Evolutionary conservation across 345 rosid genomes (phyloP), one percentile per base, ranked within the genome.

Genomic region (Arabis alpina): DNA sequence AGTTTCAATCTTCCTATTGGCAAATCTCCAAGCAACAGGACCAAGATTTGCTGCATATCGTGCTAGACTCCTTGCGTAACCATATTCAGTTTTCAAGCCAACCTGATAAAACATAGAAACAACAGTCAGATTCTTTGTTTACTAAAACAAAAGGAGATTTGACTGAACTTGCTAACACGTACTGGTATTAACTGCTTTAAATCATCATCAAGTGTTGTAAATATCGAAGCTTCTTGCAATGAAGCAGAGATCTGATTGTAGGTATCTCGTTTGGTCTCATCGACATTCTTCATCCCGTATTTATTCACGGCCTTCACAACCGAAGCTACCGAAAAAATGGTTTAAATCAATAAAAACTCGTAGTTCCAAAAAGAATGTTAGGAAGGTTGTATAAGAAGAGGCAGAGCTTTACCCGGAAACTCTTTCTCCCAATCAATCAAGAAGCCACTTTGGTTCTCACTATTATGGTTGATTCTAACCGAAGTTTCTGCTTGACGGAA

Each of bases 361-460:
- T 39, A 74, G 12, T 55, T 6, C 50, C 30, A 23, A 24, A 54
- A 47, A 44, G 55, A 61, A 23, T 19, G 40, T 32, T 32, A 43
- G 30, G 53, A 51, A 9, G 43, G 15, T 52, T 11, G 23, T 42
- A 43, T 19, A 30, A 59, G 47, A 53, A n/a, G 15, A 15, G 43
- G 10, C 1, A 32, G 62, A 43, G 37, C 15, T 40, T 55, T 63
- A 87, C 98, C 86, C 77, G 98, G 97, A 83, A 93, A 93, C 73
- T 93, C 98, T 47, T 86, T 88, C 78, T 93, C 97, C 93, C 89
- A 80, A 71, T 93, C 97, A 59, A 88, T 78, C 37, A 74, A 61
- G 82, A 84, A 79, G 71, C 73, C 65, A 49, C 67, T 70, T 61
- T 85, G 78, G 66, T 74, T 71, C 64, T 92, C 98, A 57, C 48